These are phyloP conservation scores for Aspergillus haitiensis DNA, from an alignment of 495 filamentous ascomycete species.

Conservation along the genomic window DNA sequence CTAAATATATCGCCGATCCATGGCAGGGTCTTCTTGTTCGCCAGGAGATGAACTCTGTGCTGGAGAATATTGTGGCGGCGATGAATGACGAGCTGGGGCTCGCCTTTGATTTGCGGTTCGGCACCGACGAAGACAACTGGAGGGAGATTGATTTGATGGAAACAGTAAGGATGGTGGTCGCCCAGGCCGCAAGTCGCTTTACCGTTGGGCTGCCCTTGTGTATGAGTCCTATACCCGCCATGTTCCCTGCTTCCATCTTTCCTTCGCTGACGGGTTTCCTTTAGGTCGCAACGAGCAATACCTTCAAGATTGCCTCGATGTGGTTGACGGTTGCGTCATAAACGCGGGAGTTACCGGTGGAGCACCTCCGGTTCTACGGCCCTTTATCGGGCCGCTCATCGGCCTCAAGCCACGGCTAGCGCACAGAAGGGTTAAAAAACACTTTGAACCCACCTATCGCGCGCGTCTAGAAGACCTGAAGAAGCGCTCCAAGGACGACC, in stretches of 20 bases:
- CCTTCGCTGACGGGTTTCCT: background rate
- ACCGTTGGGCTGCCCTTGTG: slow-evolving; percentile 42
- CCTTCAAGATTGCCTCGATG: slow-evolving; percentile 22
- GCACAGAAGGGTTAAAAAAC: slow-evolving; percentile 22
- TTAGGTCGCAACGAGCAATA: slow-evolving; percentile 32
- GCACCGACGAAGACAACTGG: slow-evolving; percentile 30
- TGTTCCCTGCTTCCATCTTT: background rate
- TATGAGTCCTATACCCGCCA: slow-evolving; percentile 8
- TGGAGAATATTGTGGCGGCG: slow-evolving; percentile 23
- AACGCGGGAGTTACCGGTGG: slow-evolving; percentile 27
- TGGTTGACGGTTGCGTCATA: slow-evolving; percentile 27
- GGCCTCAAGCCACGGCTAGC: slow-evolving; percentile 10
- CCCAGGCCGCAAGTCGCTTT: slow-evolving; percentile 37
- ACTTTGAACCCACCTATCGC: slow-evolving; percentile 25
- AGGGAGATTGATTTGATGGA: slow-evolving; percentile 31
- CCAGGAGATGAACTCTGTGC: slow-evolving; percentile 24
- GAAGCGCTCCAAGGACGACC: slow-evolving; percentile 22
- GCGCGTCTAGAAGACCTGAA: slow-evolving; percentile 26
- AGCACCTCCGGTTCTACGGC: slow-evolving; percentile 29
- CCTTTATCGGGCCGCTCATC: slow-evolving; percentile 30
- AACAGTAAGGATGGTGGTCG: slow-evolving; percentile 33
- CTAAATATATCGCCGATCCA: slow-evolving; percentile 23
- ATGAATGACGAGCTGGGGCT: slow-evolving; percentile 31
- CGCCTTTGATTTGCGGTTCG: slow-evolving; percentile 30
- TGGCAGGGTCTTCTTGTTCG: slow-evolving; percentile 31